Evolutionary conservation across 805 yeast species (phyloP).

Genomic region (Blastobotrys terrestris): DNA sequence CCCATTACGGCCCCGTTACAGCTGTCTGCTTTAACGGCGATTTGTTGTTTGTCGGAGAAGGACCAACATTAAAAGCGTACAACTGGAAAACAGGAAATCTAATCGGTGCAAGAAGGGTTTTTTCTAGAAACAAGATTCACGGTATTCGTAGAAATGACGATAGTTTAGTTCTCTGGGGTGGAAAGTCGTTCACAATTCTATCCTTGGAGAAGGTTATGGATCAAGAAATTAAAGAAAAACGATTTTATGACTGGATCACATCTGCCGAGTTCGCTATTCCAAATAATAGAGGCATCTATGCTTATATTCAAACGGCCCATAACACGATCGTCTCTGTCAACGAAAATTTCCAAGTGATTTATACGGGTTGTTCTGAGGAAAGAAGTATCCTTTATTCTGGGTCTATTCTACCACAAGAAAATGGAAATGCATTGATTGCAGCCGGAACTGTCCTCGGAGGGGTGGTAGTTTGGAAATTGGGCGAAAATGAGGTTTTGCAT

Average conservation of each 20-base stretch:
- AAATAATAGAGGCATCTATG: conserved; percentile 26
- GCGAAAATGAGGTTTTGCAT: conserved; percentile 39
- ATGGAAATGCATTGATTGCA: conserved; percentile 46
- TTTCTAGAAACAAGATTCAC: conserved; percentile 75
- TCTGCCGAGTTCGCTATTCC: conserved; percentile 44
- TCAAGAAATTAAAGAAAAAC: conserved; percentile 16
- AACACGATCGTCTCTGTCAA: conserved; percentile 50
- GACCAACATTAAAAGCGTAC: conserved; percentile 57
- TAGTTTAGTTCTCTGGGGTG: conserved; percentile 54
- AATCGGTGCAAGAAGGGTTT: conserved; percentile 40
- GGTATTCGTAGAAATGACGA: conserved; percentile 47
- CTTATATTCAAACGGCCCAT: conserved; percentile 71
- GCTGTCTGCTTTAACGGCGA: conserved; percentile 42
- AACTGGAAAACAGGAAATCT: conserved; percentile 37
- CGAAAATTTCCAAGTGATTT: conserved; percentile 24
- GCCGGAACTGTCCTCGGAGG: conserved; percentile 96
- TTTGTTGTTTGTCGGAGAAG: conserved; percentile 58
- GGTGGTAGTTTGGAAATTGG: conserved; percentile 61
- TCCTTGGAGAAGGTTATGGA: conserved; percentile 25
- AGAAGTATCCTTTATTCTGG: conserved; percentile 88
- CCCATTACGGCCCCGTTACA: conserved; percentile 53
- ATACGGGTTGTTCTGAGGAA: conserved; percentile 48
- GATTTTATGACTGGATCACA: conserved; percentile 74
- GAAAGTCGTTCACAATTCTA: conserved; percentile 53
- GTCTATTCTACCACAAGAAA: conserved; percentile 43